Base-by-base conservation (phyloP, 202 grass and related monocot genomes). In the Digitaria exilis region DNA sequence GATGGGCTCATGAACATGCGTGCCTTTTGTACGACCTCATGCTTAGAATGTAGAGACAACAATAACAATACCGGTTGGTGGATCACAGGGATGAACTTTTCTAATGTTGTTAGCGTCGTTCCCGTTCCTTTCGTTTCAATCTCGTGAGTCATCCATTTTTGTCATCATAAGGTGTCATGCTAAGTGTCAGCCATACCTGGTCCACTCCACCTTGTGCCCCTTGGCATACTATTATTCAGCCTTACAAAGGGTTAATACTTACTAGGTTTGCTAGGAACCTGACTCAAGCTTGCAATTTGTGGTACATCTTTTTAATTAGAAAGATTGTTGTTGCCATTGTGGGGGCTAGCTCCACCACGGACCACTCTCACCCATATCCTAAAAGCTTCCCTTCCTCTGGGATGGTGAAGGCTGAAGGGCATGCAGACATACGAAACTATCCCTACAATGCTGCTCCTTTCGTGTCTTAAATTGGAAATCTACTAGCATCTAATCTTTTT, bases 111-210 rank as follows among this genome's bases (percentile, higher is more conserved):
- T 26, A 13, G 18, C 71, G 16, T 60, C 59, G 14, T 31, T 21
- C 14, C 16, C 34, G 25, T 26, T 60, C 29, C 50, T 75, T 75
- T 34, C 31, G 3, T 72, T 31, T 48, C 55, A 26, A 26, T 59
- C 39, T 77, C 21, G n/a, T 65, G 64, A 81, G 25, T 34, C 28
- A n/a, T 64, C 77, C 57, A 32, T 73, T 89, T 89, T 71, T 64
- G 64, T 26, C 43, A 71, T 55, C 35, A 7, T 16, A 72, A 52
- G 17, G 50, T 59, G 52, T 9, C 7, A 7, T 39, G 37, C 37
- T 7, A 39, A 39, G 37, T 39, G 37, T 1, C 37, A 39, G 37
- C 17, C 41, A 48, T 72, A 70, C 67, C 67, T 78, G 26, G 28
- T 31, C n/a, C 17, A 48, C 42, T 30, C 2, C 21, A 52, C 19